phyloP scores from a whole-genome alignment of 345 rosid genomes.

The Erysimum cheiranthoides region DNA sequence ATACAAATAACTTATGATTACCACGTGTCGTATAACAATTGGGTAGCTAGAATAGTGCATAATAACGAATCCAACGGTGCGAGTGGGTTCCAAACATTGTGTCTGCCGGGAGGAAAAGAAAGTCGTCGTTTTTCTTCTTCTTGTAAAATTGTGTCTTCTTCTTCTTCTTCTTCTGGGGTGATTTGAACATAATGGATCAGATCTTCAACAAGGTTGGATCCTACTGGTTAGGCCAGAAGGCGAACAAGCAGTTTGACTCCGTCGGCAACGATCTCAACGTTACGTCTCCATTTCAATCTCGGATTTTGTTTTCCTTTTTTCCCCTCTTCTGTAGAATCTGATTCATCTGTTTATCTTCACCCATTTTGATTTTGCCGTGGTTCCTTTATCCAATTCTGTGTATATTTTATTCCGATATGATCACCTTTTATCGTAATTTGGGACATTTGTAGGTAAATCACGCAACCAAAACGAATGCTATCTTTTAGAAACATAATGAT shows the following conservation, averaged over 20 bases:
- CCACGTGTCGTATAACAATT: neutral
- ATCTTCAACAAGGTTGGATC: constrained; percentile 89
- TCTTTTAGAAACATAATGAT: neutral
- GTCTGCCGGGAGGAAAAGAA: neutral
- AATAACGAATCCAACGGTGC: constrained; percentile 24
- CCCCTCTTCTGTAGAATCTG: neutral
- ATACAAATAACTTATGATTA: neutral
- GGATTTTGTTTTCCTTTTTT: neutral
- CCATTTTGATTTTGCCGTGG: neutral
- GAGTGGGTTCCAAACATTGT: neutral
- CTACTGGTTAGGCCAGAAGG: constrained; percentile 76
- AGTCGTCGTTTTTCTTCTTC: neutral
- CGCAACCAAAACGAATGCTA: neutral
- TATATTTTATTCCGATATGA: neutral
- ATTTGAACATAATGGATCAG: constrained; percentile 67
- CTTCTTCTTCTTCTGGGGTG: neutral
- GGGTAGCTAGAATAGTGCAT: neutral
- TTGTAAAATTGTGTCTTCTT: too few species aligned
- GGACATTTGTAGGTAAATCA: neutral
- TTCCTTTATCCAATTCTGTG: neutral
- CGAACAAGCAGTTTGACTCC: constrained; percentile 82
- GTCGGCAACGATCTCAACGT: constrained; percentile 88
- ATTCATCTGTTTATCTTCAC: neutral
- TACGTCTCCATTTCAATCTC: constrained; percentile 34
- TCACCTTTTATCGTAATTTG: neutral